Evolutionary conservation across 1,284 basidiomycete species (phyloP), one percentile per base, ranked within the genome.

Genomic region (Tilletiaria anomala): DNA sequence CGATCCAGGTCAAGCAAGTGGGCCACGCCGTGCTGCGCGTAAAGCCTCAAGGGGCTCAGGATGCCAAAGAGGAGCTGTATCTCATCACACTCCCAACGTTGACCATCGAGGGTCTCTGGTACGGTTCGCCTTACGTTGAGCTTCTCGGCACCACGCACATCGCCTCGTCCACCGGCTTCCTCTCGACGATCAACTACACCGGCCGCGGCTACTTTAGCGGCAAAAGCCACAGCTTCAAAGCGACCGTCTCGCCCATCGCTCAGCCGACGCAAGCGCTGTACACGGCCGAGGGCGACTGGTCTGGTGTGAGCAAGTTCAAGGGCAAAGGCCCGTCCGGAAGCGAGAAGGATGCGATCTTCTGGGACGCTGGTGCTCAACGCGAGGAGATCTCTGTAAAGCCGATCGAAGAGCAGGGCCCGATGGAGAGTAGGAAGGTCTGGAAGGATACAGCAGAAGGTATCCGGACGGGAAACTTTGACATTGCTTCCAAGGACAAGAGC

Each of bases 181-280:
- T 76, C 18, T 75, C 79, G 14, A 73, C 75, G 39, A 76, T 81
- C 59, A 53, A 56, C 57, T 96, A 93, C 76, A 83, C 86, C 60
- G 91, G 89, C 69, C 87, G 86, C 61, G 91, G 62, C 38, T 94
- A 89, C 72, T 88, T 94, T 65, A 78, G 78, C 21, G 88, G 89
- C 51, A 93, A 89, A 69, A 78, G 84, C 2, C 91, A 97, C 71
- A 75, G 79, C 8, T 93, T 84, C 78, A 91, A 88, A 69, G 86
- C 91, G 4, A 73, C 74, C 11, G 68, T 91, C 23, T 69, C 73
- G 1, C 68, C 73, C 21, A 70, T 73, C 16, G 56, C 61, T 31
- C 57, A 70, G 16, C 56, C 68, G 33, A 53, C 58, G 32, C 67
- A 71, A 42, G 58, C 71, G 3, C 56, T 73, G 42, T 74, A 78